A percentile compares a stretch with the other conserved stretches of the same genome.
Evolutionary conservation across 1,139 yeast genomes (phyloP).

Genomic region (Candida sp.): DNA sequence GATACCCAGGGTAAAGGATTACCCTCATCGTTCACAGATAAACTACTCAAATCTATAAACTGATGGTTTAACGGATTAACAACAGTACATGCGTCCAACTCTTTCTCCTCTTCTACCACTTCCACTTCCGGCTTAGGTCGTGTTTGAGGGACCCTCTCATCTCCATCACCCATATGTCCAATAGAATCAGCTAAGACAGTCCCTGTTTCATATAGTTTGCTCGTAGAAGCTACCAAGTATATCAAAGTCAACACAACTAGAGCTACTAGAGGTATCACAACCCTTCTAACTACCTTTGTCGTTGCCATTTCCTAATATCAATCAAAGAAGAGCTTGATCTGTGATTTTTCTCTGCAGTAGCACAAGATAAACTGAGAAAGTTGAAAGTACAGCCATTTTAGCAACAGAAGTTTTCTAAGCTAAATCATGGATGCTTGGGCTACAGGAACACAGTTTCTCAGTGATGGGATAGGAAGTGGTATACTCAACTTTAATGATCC

Average conservation of each 20-base stretch:
- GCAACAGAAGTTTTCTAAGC: too few relatives aligned
- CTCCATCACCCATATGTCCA: slow-evolving; percentile 11
- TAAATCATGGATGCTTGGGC: slow-evolving; percentile 16
- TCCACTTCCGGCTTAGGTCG: slow-evolving; percentile 5
- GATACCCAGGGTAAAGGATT: slow-evolving; percentile 59
- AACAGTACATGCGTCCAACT: slow-evolving; percentile 51
- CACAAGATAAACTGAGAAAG: too few relatives aligned
- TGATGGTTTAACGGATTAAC: slow-evolving; percentile 50
- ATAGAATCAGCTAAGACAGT: slow-evolving; percentile 17
- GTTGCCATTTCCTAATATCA: background rate
- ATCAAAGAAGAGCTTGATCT: too few relatives aligned
- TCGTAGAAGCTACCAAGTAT: background rate
- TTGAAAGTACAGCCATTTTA: too few relatives aligned
- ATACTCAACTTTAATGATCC: slow-evolving; percentile 22
- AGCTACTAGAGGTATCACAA: background rate
- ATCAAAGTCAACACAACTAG: background rate
- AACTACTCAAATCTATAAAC: slow-evolving; percentile 52
- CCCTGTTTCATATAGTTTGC: slow-evolving; percentile 7
- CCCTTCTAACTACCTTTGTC: slow-evolving; percentile 1
- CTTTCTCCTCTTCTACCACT: slow-evolving; percentile 13
- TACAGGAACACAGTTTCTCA: slow-evolving; percentile 5
- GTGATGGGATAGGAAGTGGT: slow-evolving; percentile 6
- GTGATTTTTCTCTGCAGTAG: too few relatives aligned
- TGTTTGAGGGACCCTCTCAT: background rate
- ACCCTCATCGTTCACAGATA: slow-evolving; percentile 44